These are phyloP conservation scores for Pistacia atlantica DNA, from an alignment of 345 rosid species.

Conservation along the genomic window DNA sequence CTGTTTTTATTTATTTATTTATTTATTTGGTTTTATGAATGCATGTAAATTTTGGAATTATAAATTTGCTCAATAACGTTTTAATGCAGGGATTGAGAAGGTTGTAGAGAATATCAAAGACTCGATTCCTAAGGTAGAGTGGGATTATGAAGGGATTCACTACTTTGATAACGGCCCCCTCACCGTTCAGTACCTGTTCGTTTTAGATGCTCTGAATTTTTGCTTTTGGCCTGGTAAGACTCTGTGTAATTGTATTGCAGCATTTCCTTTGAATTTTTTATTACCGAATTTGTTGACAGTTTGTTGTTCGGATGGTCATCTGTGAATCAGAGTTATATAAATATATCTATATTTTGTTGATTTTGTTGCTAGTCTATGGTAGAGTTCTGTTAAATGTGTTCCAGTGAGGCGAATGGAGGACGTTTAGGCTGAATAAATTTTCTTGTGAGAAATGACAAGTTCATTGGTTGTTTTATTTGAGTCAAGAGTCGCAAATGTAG, in stretches of 20 bases:
- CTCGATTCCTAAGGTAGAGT: slow-evolving; percentile 65
- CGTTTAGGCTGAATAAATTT: neutral
- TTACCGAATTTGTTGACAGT: neutral
- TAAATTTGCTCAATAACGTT: neutral
- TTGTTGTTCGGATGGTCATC: neutral
- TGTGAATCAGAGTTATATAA: too few relatives aligned
- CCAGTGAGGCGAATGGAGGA: neutral
- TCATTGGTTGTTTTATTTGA: neutral
- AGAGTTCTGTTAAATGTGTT: neutral
- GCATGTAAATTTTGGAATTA: neutral
- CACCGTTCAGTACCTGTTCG: slow-evolving; percentile 79
- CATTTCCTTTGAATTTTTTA: neutral
- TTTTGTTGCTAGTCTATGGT: neutral
- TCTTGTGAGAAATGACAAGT: neutral
- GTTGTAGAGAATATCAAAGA: slow-evolving; percentile 51
- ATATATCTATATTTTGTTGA: neutral
- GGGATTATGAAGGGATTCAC: slow-evolving; percentile 91
- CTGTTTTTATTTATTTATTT: neutral
- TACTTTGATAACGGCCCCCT: slow-evolving; percentile 70
- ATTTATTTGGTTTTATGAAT: neutral
- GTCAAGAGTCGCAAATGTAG: neutral
- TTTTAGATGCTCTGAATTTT: slow-evolving; percentile 75
- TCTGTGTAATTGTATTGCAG: neutral
- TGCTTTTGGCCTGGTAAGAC: slow-evolving; percentile 82
- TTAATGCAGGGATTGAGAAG: slow-evolving; percentile 58